phyloP scores from a whole-genome alignment of 805 yeast genomes.

The Scheffersomyces amazonensis region DNA sequence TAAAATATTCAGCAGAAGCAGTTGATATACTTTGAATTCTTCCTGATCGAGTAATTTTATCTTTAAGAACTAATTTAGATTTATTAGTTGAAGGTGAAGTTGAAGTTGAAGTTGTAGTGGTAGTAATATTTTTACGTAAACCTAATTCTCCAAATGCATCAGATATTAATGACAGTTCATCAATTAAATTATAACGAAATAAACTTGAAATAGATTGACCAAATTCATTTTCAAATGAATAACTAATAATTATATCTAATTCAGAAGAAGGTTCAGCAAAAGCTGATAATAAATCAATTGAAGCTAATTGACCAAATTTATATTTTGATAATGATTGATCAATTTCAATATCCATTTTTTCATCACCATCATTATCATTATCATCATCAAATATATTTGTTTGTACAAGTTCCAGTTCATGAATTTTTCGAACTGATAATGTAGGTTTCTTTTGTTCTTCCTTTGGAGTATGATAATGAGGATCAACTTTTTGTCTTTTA shows the following conservation, averaged over 20 bases:
- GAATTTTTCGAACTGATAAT: constrained; percentile 29
- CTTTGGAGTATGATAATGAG: constrained; percentile 50
- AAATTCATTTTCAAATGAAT: constrained; percentile 20
- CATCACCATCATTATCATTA: constrained; percentile 13
- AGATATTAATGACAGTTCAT: constrained; percentile 19
- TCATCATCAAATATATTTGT: constrained; percentile 9
- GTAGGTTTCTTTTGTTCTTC: constrained; percentile 41
- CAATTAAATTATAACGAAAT: constrained; percentile 25
- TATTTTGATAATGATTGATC: constrained; percentile 4
- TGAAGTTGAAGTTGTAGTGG: background rate
- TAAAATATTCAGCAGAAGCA: constrained; percentile 35
- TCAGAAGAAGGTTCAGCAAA: constrained; percentile 38
- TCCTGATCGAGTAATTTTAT: constrained; percentile 23
- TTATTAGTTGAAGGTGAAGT: background rate
- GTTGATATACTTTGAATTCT: constrained; percentile 27
- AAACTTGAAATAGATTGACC: constrained; percentile 15
- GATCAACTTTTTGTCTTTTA: constrained; percentile 41
- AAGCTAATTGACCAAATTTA: constrained; percentile 12
- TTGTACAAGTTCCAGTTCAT: constrained; percentile 25
- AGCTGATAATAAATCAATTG: constrained; percentile 47
- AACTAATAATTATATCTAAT: constrained; percentile 46
- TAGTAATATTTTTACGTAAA: constrained; percentile 12
- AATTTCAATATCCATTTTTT: constrained; percentile 12
- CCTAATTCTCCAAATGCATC: constrained; percentile 32
- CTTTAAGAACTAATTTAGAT: constrained; percentile 20